Percentiles rank a stretch among this genome's conserved stretches.
phyloP scores from a whole-genome alignment of 805 yeast genomes.

The Lachancea meyersii region DNA sequence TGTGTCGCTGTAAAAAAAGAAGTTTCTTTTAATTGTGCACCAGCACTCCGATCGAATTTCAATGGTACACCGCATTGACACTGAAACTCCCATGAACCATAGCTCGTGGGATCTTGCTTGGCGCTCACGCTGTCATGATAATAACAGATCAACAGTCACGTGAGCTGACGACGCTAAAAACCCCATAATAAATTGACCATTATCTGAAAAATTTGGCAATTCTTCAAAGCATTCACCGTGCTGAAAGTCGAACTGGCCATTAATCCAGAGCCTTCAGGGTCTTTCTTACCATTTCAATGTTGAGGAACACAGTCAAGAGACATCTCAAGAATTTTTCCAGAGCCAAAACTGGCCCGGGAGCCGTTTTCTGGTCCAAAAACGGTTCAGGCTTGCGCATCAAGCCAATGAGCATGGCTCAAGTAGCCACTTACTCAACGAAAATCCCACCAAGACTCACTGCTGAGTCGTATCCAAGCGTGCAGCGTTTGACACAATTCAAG shows the following conservation, averaged over 20 bases:
- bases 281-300: background rate
- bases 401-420: background rate
- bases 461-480: conserved; percentile 58
- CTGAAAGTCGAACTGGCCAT: background rate
- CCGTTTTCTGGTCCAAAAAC: background rate
- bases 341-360: background rate
- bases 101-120: too few relatives aligned
- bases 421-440: conserved; percentile 17
- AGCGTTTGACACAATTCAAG: conserved; percentile 47
- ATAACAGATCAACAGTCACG: too few relatives aligned
- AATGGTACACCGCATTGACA: too few relatives aligned
- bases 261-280: background rate
- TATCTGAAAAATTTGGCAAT: conserved; percentile 3
- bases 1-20: too few relatives aligned
- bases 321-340: conserved; percentile 1
- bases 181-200: background rate
- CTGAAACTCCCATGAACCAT: too few relatives aligned
- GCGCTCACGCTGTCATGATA: too few relatives aligned
- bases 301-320: conserved; percentile 2
- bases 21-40: too few relatives aligned
- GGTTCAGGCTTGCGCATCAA: background rate
- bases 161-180: too few relatives aligned
- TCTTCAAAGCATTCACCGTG: too few relatives aligned
- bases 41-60: too few relatives aligned
- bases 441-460: conserved; percentile 45